Percentiles rank a stretch among this genome's conserved stretches.
phyloP scores from a whole-genome alignment of 768 basidiomycete genomes.

The Epithele typhae region DNA sequence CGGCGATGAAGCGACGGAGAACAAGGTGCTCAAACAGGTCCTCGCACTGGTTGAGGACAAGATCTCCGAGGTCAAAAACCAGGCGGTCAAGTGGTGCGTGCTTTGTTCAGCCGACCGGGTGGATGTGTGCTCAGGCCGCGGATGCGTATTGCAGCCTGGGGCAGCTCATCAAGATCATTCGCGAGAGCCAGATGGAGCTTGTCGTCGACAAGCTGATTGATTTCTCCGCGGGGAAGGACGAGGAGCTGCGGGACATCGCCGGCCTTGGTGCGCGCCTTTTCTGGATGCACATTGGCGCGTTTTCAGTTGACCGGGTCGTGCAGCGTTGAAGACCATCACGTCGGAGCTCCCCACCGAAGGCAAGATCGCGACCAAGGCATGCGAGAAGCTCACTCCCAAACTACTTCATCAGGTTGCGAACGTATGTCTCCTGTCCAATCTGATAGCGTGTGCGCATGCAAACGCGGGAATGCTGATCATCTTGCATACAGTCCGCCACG shows the following conservation, averaged over 20 bases:
- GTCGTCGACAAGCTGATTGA: slow-evolving; percentile 89
- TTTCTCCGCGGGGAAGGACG: slow-evolving; percentile 82
- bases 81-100: slow-evolving; percentile 88
- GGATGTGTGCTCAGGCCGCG: not conserved
- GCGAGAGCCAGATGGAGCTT: slow-evolving; percentile 74
- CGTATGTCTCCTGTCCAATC: slow-evolving; percentile 39
- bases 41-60: slow-evolving; percentile 86
- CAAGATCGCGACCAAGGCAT: slow-evolving; percentile 73
- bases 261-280: slow-evolving; percentile 64
- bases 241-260: slow-evolving; percentile 92
- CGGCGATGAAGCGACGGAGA: slow-evolving; percentile 84
- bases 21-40: slow-evolving; percentile 79
- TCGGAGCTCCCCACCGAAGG: slow-evolving; percentile 83
- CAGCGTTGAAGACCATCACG: slow-evolving; percentile 94
- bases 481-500: slow-evolving; percentile 46
- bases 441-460: not conserved
- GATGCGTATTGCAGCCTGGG: slow-evolving; percentile 57
- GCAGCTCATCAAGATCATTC: slow-evolving; percentile 85
- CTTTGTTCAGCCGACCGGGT: not conserved
- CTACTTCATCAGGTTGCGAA: slow-evolving; percentile 74
- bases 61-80: slow-evolving; percentile 98
- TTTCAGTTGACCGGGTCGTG: not conserved
- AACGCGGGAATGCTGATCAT: not conserved
- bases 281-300: too few species aligned
- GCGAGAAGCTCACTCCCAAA: slow-evolving; percentile 80